Conservation (phyloP, 495 filamentous ascomycete species). For the Penicillium fimorum region DNA sequence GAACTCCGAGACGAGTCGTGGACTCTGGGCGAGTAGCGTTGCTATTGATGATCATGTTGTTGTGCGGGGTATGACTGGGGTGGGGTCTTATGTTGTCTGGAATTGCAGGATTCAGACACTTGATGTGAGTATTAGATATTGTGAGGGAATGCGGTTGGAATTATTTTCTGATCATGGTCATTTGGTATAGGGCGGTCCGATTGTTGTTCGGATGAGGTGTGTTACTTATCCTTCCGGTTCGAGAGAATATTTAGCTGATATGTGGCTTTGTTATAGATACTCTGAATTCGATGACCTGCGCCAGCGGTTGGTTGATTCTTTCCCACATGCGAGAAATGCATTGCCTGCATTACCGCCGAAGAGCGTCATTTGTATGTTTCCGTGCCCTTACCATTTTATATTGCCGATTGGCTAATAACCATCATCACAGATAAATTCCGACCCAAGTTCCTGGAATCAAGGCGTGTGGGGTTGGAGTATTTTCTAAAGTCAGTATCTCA, state of each 20-base stretch:
- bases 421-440: slow-evolving; percentile 59
- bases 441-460: slow-evolving; percentile 63
- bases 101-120: slow-evolving; percentile 68
- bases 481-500: slow-evolving; percentile 62
- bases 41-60: slow-evolving; percentile 65
- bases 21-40: slow-evolving; percentile 66
- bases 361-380: slow-evolving; percentile 61
- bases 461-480: slow-evolving; percentile 64
- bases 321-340: slow-evolving; percentile 62
- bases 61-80: slow-evolving; percentile 59
- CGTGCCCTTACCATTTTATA: not conserved
- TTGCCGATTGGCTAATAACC: slow-evolving; percentile 8
- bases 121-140: slow-evolving; percentile 50
- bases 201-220: slow-evolving; percentile 60
- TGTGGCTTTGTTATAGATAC: slow-evolving; percentile 47
- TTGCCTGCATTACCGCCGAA: slow-evolving; percentile 69
- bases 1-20: slow-evolving; percentile 55
- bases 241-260: not conserved
- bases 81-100: slow-evolving; percentile 75
- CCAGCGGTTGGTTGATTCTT: slow-evolving; percentile 55
- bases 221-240: not conserved
- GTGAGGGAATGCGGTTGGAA: slow-evolving; percentile 9
- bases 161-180: slow-evolving; percentile 19
- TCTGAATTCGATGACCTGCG: slow-evolving; percentile 71
- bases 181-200: slow-evolving; percentile 52